Base-by-base conservation (phyloP, 148 eudicot genomes). In the Chenopodium album region DNA sequence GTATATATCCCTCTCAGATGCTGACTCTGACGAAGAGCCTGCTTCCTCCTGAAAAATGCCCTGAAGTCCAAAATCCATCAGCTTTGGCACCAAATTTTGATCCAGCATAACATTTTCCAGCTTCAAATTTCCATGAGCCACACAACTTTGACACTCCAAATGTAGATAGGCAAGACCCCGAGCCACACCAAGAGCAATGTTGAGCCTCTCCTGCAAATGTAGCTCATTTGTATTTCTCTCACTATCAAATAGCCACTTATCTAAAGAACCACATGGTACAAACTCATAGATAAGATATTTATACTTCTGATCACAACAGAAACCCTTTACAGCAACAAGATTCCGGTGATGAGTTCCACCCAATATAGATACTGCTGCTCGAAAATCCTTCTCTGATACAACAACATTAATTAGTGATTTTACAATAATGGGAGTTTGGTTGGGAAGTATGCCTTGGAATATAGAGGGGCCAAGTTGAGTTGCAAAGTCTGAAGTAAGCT, bases 311-410 rank as follows among this genome's bases (percentile, higher is more conserved):
- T 91, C 91, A 62, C 79, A 87, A 74, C 90, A 91, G 71, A 88
- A 91, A n/a, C 93, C 93, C 83, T 85, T 89, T 6, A 91, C 72
- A 52, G 86, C 70, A 31, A 81, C 91, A 20, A 91, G 87, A 71
- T 91, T 91, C 62, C 87, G 76, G 60, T 91, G 93, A 81, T 91
- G 93, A 20, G 81, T 88, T 71, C 87, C 89, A 41, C 90, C 88
- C 73, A 91, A 82, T 47, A 80, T 77, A 22, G 91, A 83, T 64
- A 89, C 87, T 71, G 85, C 84, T 31, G 76, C 81, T 54, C 89
- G 83, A 77, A 91, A 91, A 48, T 89, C 91, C 86, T 88, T 91
- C 76, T 86, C 88, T 4, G 89, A 78, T 34, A 85, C 84, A 79
- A 67, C 84, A 23, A 85, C 85, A 64, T 79, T 72, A 64, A 82